A percentile compares a stretch with the other conserved stretches of the same genome.
Evolutionary conservation across 83 land plant species (phyloP).

Genomic region (Picea abies): DNA sequence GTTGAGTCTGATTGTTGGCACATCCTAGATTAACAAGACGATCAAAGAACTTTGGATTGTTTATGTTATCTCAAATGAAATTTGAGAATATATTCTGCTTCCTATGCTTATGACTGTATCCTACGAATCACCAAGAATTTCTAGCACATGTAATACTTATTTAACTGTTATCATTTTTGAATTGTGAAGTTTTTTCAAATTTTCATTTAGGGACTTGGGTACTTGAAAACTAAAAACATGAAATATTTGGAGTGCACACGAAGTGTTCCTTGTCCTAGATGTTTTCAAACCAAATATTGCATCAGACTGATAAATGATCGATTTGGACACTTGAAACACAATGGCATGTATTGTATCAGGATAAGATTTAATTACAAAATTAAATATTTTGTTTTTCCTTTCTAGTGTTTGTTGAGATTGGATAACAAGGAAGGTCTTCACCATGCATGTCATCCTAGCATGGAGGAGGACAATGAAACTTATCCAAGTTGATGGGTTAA

Average conservation of each 20-base stretch:
- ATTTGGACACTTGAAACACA: background rate
- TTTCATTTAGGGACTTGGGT: background rate
- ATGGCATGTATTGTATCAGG: background rate
- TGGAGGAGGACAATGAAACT: too few relatives aligned
- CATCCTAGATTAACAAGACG: background rate
- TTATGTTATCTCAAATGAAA: background rate
- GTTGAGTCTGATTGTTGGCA: background rate
- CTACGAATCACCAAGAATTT: background rate
- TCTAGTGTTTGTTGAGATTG: background rate
- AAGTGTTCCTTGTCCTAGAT: background rate
- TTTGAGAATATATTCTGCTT: background rate
- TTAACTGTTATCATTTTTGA: background rate
- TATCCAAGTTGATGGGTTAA: too few relatives aligned
- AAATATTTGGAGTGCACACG: background rate
- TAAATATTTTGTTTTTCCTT: too few relatives aligned
- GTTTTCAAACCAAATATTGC: background rate
- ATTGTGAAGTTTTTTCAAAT: slow-evolving; percentile 8
- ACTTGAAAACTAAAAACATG: background rate
- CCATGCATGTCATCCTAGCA: too few relatives aligned
- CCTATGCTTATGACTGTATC: background rate
- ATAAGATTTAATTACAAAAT: background rate
- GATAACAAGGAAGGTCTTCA: too few relatives aligned
- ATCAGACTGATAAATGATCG: background rate
- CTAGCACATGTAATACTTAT: too few relatives aligned
- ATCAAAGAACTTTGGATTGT: background rate